A percentile compares a stretch with the other conserved stretches of the same genome.
These are phyloP conservation scores for Gymnopilus junonius DNA, from an alignment of 768 basidiomycete species.

Conservation along the genomic window DNA sequence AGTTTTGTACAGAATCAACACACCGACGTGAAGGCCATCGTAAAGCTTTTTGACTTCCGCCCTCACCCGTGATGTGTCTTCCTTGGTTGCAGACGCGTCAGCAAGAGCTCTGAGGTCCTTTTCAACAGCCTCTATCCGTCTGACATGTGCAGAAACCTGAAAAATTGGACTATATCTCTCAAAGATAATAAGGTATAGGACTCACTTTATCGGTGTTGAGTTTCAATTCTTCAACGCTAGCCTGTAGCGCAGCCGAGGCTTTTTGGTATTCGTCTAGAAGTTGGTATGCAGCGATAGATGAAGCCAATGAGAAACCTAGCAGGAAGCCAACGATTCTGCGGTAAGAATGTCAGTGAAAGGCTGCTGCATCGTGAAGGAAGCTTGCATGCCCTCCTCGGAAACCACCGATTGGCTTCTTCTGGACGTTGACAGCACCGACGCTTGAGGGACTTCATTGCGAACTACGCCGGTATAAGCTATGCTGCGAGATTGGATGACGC, in stretches of 20 bases:
- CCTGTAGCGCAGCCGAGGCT: constrained; percentile 85
- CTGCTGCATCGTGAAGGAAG: constrained; percentile 5
- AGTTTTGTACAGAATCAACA: constrained; percentile 23
- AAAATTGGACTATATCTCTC: not conserved
- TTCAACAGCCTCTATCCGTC: constrained; percentile 86
- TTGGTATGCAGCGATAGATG: constrained; percentile 85
- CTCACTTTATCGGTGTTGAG: constrained; percentile 79
- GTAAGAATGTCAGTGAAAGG: constrained; percentile 6
- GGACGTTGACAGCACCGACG: constrained; percentile 55
- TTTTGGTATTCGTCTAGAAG: constrained; percentile 89
- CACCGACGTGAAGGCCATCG: constrained; percentile 81
- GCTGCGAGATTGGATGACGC: constrained; percentile 29
- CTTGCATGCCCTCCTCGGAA: constrained; percentile 63
- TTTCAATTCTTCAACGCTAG: constrained; percentile 87
- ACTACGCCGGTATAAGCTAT: constrained; percentile 48
- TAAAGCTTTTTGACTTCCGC: constrained; percentile 89
- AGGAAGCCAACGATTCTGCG: constrained; percentile 81
- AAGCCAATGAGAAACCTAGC: constrained; percentile 89
- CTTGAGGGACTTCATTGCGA: constrained; percentile 52
- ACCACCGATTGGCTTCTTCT: constrained; percentile 79
- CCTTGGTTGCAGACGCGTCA: constrained; percentile 70
- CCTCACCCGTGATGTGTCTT: constrained; percentile 76
- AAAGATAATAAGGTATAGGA: not conserved
- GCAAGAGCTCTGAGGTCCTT: constrained; percentile 83
- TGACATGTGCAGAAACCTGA: constrained; percentile 85